Percentiles rank a stretch among this genome's conserved stretches.
Conservation (phyloP, 2,329 filamentous ascomycete species). For the Emydomyces testavorans region DNA sequence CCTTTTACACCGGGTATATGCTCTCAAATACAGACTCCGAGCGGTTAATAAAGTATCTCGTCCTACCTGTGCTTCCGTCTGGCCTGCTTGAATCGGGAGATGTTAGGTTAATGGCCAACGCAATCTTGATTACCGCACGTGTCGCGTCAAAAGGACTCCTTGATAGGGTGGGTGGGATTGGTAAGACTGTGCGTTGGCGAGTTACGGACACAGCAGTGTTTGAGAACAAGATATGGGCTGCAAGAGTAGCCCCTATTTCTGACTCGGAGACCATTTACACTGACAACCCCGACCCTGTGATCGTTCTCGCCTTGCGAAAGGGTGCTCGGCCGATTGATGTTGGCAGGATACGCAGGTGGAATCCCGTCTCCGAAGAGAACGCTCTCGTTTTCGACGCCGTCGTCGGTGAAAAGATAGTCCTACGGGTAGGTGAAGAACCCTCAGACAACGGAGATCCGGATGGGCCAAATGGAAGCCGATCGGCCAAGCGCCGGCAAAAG, state of each 20-base stretch:
- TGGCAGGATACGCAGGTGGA: slow-evolving; percentile 71
- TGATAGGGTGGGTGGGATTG: slow-evolving; percentile 75
- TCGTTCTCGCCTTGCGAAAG: slow-evolving; percentile 71
- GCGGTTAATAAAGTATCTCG: slow-evolving; percentile 52
- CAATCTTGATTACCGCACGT: slow-evolving; percentile 76
- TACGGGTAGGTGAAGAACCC: slow-evolving; percentile 67
- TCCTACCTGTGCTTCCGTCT: slow-evolving; percentile 48
- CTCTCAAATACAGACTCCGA: slow-evolving; percentile 61
- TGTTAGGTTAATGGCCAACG: slow-evolving; percentile 73
- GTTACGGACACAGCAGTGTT: slow-evolving; percentile 63
- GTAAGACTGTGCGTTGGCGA: slow-evolving; percentile 71
- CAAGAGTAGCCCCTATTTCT: slow-evolving; percentile 61
- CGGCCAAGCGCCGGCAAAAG: slow-evolving; percentile 47
- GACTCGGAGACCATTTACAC: slow-evolving; percentile 59
- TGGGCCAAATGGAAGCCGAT: slow-evolving; percentile 48
- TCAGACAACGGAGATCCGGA: slow-evolving; percentile 47
- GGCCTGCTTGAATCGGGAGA: slow-evolving; percentile 53
- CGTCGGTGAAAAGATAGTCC: slow-evolving; percentile 73
- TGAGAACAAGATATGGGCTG: slow-evolving; percentile 81
- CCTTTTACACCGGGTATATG: slow-evolving; percentile 88
- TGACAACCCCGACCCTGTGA: slow-evolving; percentile 63
- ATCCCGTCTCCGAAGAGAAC: slow-evolving; percentile 58
- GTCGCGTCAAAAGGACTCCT: slow-evolving; percentile 61
- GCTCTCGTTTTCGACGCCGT: slow-evolving; percentile 67
- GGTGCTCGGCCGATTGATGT: slow-evolving; percentile 69